Base-by-base conservation (phyloP, 2,329 filamentous ascomycete species). In the Aspergillus costaricaensis region DNA sequence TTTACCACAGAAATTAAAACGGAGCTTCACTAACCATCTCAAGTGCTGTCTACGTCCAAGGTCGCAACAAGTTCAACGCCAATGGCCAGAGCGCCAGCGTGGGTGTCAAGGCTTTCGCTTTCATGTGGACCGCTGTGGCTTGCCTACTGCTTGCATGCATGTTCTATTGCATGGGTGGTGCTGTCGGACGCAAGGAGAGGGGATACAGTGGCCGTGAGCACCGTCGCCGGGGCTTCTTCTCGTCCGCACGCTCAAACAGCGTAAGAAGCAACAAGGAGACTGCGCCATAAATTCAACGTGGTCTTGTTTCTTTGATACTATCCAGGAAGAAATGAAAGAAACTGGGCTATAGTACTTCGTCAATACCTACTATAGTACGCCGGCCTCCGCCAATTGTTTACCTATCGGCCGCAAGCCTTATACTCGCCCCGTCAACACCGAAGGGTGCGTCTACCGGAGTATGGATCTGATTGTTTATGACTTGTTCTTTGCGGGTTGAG, bases 31-130 rank as follows among this genome's bases (percentile, higher is more conserved):
- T 73, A 44, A 25, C 25, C 36, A 5, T 4, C 5, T 32, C 55
- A 65, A 88, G 86, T 57, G 84, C 85, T 47, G 86, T 85, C 75
- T 84, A 80, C 61, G 82, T 88, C 58, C 76, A 83, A 65, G 86
- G 82, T 36, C 85, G 86, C 64, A 71, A 86, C 67, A 75, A 76
- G 47, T 88, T 88, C 79, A 80, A 77, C 49, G 67, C 67, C 59
- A 81, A 81, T 65, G 80, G 79, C 58, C 79, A 83, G 55, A 64
- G 68, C 19, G 78, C 86, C 21, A 69, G 70, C n/a, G 75, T 88
- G 43, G 86, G 86, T 49, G 72, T 75, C 54, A 85, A 87, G 68
- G 81, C 84, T 23, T 85, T 85, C 70, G 86, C 76, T 21, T 88
- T 88, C 74, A 85, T 86, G 72, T 88, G 86, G 86, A 81, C 83